phyloP scores from a whole-genome alignment of 768 basidiomycete species.

The Boletellus ananas region DNA sequence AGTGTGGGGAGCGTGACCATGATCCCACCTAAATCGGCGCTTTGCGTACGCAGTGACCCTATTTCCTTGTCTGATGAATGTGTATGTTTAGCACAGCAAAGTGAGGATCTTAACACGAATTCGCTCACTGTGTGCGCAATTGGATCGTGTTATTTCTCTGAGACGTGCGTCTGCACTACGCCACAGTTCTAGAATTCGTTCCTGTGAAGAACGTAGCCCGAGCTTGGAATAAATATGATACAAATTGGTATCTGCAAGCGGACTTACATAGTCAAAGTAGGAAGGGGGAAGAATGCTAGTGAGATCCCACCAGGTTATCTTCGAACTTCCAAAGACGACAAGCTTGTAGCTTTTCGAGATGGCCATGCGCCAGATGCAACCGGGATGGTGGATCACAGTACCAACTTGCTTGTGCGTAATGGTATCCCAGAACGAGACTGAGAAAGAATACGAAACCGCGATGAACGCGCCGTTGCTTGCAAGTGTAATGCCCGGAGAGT shows the following conservation, averaged over 20 bases:
- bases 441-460: not conserved
- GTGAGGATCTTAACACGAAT: too few relatives aligned
- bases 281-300: not conserved
- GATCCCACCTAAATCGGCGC: not conserved
- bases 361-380: not conserved
- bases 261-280: conserved; percentile 5
- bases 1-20: not conserved
- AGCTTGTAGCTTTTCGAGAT: conserved; percentile 2
- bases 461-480: not conserved
- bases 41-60: not conserved
- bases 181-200: not conserved
- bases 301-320: conserved; percentile 3
- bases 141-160: not conserved
- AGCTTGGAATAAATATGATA: not conserved
- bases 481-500: not conserved
- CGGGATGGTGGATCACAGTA: not conserved
- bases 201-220: not conserved
- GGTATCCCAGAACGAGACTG: conserved; percentile 8
- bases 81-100: not conserved
- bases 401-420: conserved; percentile 3
- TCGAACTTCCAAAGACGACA: not conserved
- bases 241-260: not conserved
- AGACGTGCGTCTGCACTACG: not conserved
- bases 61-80: not conserved
- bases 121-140: not conserved